Conservation (phyloP, 2,329 filamentous ascomycete species). For the Aspergillus piperis region DNA sequence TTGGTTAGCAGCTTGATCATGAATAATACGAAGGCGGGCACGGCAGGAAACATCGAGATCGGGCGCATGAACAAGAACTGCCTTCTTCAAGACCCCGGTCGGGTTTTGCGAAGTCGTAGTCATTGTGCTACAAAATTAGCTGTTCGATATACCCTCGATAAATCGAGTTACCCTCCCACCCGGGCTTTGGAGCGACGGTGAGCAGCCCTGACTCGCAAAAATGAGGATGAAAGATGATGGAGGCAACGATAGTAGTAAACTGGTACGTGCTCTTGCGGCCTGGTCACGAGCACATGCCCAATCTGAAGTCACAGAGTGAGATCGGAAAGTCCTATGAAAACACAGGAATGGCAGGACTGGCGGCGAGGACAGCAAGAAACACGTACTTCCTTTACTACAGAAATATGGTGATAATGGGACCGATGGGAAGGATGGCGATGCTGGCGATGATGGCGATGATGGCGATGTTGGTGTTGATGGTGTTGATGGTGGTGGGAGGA, state of each 20-base stretch:
- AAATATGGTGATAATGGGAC: not conserved
- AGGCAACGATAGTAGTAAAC: constrained; percentile 14
- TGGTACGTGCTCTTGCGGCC: constrained; percentile 19
- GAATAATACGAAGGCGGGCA: constrained; percentile 21
- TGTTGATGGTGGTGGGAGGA: not conserved
- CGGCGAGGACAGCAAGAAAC: constrained; percentile 21
- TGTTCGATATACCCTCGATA: constrained; percentile 19
- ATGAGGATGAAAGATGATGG: constrained; percentile 11
- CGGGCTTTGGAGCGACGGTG: constrained; percentile 22
- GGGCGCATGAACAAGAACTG: constrained; percentile 19
- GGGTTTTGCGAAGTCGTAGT: constrained; percentile 14
- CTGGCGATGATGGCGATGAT: not conserved
- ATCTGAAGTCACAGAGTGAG: constrained; percentile 21
- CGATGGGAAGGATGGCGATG: too few species aligned
- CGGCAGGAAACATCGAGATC: constrained; percentile 15
- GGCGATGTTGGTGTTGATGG: not conserved
- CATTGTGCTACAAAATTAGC: constrained; percentile 19
- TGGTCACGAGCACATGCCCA: constrained; percentile 22
- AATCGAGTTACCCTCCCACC: constrained; percentile 28
- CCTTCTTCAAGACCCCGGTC: constrained; percentile 19
- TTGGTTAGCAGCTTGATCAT: constrained; percentile 19
- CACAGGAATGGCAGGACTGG: constrained; percentile 28
- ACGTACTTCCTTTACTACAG: constrained; percentile 13
- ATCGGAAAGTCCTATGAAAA: constrained; percentile 25
- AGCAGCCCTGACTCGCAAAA: constrained; percentile 27